Evolutionary conservation across 306 rosid genomes (phyloP).

Genomic region (Vigna mungo): DNA sequence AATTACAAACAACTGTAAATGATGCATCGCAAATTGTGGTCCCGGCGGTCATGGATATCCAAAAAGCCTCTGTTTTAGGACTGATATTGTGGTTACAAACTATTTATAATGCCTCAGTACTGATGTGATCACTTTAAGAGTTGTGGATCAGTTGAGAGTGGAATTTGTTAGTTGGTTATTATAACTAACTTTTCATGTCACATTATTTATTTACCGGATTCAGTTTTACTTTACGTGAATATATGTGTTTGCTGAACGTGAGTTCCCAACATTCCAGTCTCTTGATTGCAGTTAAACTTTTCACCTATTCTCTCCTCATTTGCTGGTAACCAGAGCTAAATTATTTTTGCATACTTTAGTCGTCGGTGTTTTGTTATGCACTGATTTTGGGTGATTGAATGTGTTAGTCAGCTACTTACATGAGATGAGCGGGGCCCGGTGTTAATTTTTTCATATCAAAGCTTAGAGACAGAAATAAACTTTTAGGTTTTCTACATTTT

Average conservation of each 20-base stretch:
- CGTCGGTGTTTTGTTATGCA: background rate
- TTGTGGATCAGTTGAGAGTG: constrained; percentile 13
- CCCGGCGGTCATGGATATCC: background rate
- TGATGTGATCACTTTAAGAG: background rate
- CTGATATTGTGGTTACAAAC: background rate
- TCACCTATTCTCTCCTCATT: background rate
- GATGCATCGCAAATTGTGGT: background rate
- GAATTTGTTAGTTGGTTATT: constrained; percentile 24
- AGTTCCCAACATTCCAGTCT: constrained; percentile 16
- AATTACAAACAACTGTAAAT: background rate
- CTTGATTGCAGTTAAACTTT: constrained; percentile 12
- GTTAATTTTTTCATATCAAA: constrained; percentile 9
- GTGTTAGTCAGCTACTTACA: too few relatives aligned
- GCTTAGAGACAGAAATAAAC: background rate
- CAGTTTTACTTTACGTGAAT: constrained; percentile 1
- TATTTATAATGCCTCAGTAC: background rate
- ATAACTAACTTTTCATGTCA: constrained; percentile 2
- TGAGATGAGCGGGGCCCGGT: background rate
- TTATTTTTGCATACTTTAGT: background rate
- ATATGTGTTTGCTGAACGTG: background rate
- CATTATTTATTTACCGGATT: background rate
- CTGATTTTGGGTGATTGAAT: background rate
- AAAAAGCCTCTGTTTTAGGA: background rate
- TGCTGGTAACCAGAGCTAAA: constrained; percentile 3
- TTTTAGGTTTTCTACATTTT: background rate